Percentiles rank a stretch among this genome's conserved stretches.
phyloP scores from a whole-genome alignment of 352 stramenopile genomes.

The Pythium pectinolyticum region DNA sequence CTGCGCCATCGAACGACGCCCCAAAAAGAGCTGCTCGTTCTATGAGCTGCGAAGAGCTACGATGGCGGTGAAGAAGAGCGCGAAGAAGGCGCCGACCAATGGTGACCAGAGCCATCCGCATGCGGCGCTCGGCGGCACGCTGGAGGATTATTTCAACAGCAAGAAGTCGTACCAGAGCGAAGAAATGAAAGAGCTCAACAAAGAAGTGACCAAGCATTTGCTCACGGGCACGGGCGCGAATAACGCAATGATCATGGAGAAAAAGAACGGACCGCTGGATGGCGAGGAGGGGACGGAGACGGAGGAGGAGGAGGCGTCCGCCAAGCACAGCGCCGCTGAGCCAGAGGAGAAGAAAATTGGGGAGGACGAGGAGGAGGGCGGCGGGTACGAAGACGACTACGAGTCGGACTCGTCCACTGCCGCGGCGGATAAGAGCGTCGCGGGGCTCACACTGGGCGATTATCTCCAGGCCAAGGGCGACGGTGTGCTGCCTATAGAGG shows the following conservation, averaged over 20 bases:
- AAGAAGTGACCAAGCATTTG: constrained; percentile 55
- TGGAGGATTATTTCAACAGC: constrained; percentile 48
- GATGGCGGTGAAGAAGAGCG: constrained; percentile 34
- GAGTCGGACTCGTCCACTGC: constrained; percentile 35
- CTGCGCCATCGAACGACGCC: too few relatives aligned
- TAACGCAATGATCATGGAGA: constrained; percentile 59
- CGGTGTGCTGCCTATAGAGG: constrained; percentile 25
- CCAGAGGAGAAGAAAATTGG: background rate
- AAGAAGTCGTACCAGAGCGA: constrained; percentile 33
- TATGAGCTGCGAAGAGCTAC: too few relatives aligned
- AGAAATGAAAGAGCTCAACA: constrained; percentile 31
- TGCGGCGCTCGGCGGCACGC: constrained; percentile 27
- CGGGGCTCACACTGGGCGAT: constrained; percentile 54
- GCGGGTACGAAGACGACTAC: constrained; percentile 44
- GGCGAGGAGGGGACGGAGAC: background rate
- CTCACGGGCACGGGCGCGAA: constrained; percentile 46
- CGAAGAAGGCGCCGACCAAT: constrained; percentile 24
- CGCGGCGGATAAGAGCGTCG: constrained; percentile 32
- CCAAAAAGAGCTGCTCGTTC: too few relatives aligned
- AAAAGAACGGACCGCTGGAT: constrained; percentile 12
- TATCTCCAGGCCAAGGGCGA: constrained; percentile 52
- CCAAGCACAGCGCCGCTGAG: constrained; percentile 1
- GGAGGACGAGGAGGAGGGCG: background rate
- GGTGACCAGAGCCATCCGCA: constrained; percentile 20
- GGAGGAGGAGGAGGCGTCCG: background rate